Conservation (phyloP, 768 basidiomycete species). For the Russula sp. region DNA sequence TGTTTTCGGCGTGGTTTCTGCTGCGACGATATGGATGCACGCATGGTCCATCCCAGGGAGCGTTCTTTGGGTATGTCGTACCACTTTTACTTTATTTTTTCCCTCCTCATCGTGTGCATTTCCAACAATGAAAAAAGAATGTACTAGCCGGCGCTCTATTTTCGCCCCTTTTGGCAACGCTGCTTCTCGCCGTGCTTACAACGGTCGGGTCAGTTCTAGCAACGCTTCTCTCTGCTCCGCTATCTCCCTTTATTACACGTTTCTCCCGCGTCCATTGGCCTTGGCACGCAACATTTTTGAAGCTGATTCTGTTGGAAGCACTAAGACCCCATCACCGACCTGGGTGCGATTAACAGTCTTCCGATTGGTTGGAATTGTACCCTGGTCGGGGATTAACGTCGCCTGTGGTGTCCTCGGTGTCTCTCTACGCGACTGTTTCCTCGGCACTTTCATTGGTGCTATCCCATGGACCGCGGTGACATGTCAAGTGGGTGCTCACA, state of each 20-base stretch:
- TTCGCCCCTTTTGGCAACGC: constrained; percentile 75
- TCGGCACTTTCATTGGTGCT: constrained; percentile 80
- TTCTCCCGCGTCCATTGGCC: constrained; percentile 81
- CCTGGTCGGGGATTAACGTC: constrained; percentile 97
- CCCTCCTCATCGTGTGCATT: constrained; percentile 5
- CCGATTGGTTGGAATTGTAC: constrained; percentile 88
- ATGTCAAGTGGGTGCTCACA: constrained; percentile 60
- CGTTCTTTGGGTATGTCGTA: constrained; percentile 72
- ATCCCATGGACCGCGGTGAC: constrained; percentile 91
- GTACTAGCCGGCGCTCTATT: constrained; percentile 86
- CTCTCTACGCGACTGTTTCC: constrained; percentile 63
- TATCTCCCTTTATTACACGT: constrained; percentile 59
- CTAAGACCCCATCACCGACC: constrained; percentile 39
- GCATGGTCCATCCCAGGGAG: constrained; percentile 97
- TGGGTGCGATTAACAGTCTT: constrained; percentile 90
- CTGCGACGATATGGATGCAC: constrained; percentile 92
- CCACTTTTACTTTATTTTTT: constrained; percentile 3
- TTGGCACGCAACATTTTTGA: constrained; percentile 81
- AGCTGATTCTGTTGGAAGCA: constrained; percentile 51
- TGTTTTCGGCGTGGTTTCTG: constrained; percentile 76
- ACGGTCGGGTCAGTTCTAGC: constrained; percentile 83
- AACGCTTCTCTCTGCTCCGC: constrained; percentile 74
- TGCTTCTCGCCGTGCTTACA: constrained; percentile 80
- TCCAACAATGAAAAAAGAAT: constrained; percentile 50
- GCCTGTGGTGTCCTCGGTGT: constrained; percentile 93